Evolutionary conservation across 2,329 filamentous ascomycete species (phyloP).

Genomic region (Periglandula ipomoeae): DNA sequence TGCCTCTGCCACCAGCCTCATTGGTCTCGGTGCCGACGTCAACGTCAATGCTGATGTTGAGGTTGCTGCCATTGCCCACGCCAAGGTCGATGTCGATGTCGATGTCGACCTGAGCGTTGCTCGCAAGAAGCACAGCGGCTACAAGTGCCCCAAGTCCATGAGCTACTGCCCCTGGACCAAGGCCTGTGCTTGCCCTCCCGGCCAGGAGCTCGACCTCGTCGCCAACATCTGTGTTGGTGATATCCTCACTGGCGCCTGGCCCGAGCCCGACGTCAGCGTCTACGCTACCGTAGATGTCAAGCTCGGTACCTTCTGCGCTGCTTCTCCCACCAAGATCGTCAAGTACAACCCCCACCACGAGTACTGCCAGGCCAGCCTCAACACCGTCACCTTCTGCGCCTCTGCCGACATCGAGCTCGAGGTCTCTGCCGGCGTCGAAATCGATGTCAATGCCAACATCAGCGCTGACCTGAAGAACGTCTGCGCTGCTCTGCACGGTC

Average conservation of each 20-base stretch:
- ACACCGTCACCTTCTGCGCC: constrained; percentile 26
- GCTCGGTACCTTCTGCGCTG: constrained; percentile 25
- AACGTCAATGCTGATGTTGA: constrained; percentile 7
- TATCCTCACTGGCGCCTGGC: constrained; percentile 22
- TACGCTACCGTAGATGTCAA: constrained; percentile 18
- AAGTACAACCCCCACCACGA: constrained; percentile 23
- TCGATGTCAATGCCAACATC: constrained; percentile 15
- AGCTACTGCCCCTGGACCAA: constrained; percentile 28
- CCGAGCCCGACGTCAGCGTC: constrained; percentile 19
- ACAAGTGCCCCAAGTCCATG: constrained; percentile 25
- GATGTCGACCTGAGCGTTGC: constrained; percentile 11
- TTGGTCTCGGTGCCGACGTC: constrained; percentile 15
- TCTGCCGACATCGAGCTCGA: constrained; percentile 19
- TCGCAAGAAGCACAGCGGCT: constrained; percentile 13
- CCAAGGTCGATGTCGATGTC: constrained; percentile 2
- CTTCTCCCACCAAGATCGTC: constrained; percentile 25
- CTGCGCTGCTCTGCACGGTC: constrained; percentile 22
- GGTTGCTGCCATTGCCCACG: constrained; percentile 8
- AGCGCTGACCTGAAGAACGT: constrained; percentile 23
- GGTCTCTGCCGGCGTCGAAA: constrained; percentile 13
- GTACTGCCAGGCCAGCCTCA: constrained; percentile 26
- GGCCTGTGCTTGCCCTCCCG: constrained; percentile 34
- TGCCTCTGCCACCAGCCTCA: constrained; percentile 17
- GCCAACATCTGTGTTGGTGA: constrained; percentile 18
- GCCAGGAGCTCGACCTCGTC: constrained; percentile 28